phyloP scores from a whole-genome alignment of 2,329 filamentous ascomycete species.

The Tolypocladium nubicola region DNA sequence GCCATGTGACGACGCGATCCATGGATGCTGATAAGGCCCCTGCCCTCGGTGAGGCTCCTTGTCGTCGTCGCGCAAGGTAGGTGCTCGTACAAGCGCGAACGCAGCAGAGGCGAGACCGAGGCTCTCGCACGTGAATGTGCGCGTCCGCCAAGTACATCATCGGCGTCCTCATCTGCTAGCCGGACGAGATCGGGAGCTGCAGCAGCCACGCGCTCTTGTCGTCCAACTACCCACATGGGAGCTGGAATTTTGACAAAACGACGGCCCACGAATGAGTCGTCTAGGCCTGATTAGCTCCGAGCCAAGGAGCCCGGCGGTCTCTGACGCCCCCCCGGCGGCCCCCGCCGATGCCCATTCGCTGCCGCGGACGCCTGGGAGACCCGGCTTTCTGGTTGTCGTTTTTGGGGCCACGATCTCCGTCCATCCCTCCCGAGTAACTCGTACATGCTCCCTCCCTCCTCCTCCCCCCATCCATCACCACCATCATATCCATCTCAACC shows the following conservation, averaged over 20 bases:
- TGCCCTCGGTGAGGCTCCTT: neutral
- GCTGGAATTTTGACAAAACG: neutral
- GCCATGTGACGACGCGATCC: neutral
- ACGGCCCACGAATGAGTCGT: neutral
- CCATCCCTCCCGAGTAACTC: too few relatives aligned
- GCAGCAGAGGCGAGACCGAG: neutral
- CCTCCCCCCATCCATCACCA: neutral
- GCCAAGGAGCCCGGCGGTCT: neutral
- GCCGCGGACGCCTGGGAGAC: conserved; percentile 1
- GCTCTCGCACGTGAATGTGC: neutral
- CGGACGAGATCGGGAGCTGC: neutral
- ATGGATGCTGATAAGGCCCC: neutral
- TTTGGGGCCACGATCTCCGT: neutral
- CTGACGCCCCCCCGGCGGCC: neutral
- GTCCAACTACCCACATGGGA: neutral
- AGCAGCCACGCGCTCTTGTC: neutral
- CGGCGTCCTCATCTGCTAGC: neutral
- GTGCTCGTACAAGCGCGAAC: neutral
- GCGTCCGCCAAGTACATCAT: neutral
- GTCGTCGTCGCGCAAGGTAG: neutral
- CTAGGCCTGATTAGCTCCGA: neutral
- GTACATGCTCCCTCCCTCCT: neutral
- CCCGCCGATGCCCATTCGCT: neutral
- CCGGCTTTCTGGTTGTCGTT: conserved; percentile 4
- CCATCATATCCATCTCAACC: neutral